phyloP scores from a whole-genome alignment of 192 early-diverging fungal genomes.

The Cladochytrium replicatum region DNA sequence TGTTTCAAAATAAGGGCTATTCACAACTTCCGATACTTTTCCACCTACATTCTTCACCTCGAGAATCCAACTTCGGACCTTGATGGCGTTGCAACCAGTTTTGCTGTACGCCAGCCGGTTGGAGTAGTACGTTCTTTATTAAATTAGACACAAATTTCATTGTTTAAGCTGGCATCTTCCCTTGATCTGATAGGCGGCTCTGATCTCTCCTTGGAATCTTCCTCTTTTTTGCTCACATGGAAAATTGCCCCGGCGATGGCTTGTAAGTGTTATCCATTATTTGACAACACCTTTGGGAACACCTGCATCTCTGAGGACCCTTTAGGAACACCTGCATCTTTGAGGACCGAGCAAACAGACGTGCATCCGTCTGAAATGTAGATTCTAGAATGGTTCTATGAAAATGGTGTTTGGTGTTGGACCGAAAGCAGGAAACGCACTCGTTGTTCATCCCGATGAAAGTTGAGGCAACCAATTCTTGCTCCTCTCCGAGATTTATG shows the following conservation, averaged over 20 bases:
- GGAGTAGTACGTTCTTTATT: conserved; percentile 41
- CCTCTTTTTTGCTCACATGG: conserved; percentile 60
- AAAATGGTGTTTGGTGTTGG: conserved; percentile 79
- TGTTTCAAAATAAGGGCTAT: conserved; percentile 23
- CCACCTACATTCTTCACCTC: conserved; percentile 53
- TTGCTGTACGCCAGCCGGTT: conserved; percentile 48
- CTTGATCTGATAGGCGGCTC: conserved; percentile 33
- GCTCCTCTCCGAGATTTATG: too few species aligned
- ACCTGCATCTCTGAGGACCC: too few species aligned
- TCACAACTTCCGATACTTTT: conserved; percentile 68
- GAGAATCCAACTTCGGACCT: conserved; percentile 31
- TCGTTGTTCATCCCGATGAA: conserved; percentile 57
- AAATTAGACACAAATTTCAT: neutral
- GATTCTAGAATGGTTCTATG: conserved; percentile 59
- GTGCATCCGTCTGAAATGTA: conserved; percentile 67
- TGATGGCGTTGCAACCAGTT: conserved; percentile 42
- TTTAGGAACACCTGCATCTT: too few species aligned
- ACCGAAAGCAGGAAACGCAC: conserved; percentile 50
- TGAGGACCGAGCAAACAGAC: conserved; percentile 52
- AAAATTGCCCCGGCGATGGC: conserved; percentile 76
- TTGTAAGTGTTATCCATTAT: conserved; percentile 10
- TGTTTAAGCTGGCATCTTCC: neutral
- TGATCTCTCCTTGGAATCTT: conserved; percentile 60
- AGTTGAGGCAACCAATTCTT: too few species aligned
- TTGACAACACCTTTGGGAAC: too few species aligned